Base-by-base conservation (phyloP, 768 basidiomycete species). In the Boletus patriciae region DNA sequence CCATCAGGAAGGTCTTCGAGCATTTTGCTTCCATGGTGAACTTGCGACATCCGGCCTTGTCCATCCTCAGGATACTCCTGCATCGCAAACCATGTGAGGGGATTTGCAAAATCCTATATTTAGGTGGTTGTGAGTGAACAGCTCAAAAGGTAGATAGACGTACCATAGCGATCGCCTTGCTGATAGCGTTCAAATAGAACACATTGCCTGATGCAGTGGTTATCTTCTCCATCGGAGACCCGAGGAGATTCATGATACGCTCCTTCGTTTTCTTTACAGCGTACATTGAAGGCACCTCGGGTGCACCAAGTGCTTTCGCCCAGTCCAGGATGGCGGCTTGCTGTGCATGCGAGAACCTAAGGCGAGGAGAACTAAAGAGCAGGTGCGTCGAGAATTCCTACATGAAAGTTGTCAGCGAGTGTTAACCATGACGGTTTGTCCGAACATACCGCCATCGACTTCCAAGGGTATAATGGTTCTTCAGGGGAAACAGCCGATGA, bases 11-110 rank as follows among this genome's bases (percentile, higher is more conserved):
- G 62, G n/a, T 70, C 69, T 0, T 54, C 25, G 0, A 73, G 59
- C 71, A 72, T 72, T 23, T 75, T 74, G 1, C 45, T 50, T 6
- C 65, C 62, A 42, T 74, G 64, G 49, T 65, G 67, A 0, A 68
- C 64, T 46, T 74, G 60, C 0, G 52, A 65, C 50, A 72, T 65
- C 1, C 18, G 2, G 9, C 46, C 52, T 5, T 54, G 43, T 2
- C 59, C 55, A 37, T 71, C 64, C 44, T 69, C 61, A 1, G 71
- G 68, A 42, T 74, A 74, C 25, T 65, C 61, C 37, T 61, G 62
- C 57, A 75, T 69, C 0, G 52, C n/a, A n/a, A 56, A 57, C 1
- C 45, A 57, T 0, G 58, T 66, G 1, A 67, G 46, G 0, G 68
- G 69, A 49, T 73, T 69, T 7, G 70, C 56, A 25, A 63, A 71